phyloP scores from a whole-genome alignment of 345 rosid genomes.

The Garcia nutans region DNA sequence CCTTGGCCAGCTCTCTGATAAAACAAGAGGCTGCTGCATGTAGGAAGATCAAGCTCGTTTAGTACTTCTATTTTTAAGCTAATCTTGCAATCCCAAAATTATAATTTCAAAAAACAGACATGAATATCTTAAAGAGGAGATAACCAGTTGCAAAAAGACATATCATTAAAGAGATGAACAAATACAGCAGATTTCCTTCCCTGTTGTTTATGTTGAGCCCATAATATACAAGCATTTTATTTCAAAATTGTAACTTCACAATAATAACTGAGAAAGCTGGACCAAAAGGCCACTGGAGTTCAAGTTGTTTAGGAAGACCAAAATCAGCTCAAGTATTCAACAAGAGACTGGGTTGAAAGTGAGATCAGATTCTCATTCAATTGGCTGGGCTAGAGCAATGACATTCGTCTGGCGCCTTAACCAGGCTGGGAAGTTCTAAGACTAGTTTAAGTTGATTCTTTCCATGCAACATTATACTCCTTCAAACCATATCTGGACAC shows the following conservation, averaged over 20 bases:
- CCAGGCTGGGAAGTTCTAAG: neutral
- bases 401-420: neutral
- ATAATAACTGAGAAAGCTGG: neutral
- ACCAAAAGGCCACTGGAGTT: neutral
- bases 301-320: constrained; percentile 1
- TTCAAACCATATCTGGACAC: neutral
- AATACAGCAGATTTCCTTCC: neutral
- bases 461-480: neutral
- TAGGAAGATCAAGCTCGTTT: constrained; percentile 2
- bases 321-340: constrained; percentile 3
- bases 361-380: neutral
- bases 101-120: neutral
- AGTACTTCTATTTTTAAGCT: neutral
- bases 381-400: no score
- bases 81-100: neutral
- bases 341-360: neutral
- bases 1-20: constrained; percentile 18
- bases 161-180: neutral
- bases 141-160: neutral
- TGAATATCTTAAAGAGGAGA: neutral
- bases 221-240: neutral
- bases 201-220: neutral
- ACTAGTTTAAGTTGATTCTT: neutral
- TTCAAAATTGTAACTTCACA: neutral
- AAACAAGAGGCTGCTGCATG: constrained; percentile 23